These are phyloP conservation scores for Flaveria sonorensis DNA, from an alignment of 129 eudicot species.

Conservation along the genomic window DNA sequence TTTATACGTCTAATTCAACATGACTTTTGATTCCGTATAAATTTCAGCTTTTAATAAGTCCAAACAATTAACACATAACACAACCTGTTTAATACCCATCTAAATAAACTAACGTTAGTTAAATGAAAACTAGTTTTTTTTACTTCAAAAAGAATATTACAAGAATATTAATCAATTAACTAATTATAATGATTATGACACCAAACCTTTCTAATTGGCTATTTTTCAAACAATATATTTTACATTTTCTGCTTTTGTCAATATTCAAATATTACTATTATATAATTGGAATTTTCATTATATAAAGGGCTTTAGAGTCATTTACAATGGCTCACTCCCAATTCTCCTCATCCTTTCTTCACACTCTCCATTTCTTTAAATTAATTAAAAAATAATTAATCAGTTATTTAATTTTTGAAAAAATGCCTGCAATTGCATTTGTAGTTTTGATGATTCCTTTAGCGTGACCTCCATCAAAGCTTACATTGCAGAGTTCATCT, in stretches of 20 bases:
- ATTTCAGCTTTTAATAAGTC: background rate
- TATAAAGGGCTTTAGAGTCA: slow-evolving; percentile 38
- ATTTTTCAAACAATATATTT: background rate
- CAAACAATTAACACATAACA: background rate
- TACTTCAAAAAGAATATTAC: background rate
- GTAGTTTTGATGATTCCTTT: slow-evolving; percentile 65
- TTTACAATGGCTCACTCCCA: slow-evolving; percentile 33
- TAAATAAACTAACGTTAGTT: background rate
- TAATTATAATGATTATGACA: slow-evolving; percentile 7
- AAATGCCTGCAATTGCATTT: slow-evolving; percentile 65
- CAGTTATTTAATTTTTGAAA: background rate
- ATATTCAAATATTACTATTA: background rate
- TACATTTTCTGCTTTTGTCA: background rate
- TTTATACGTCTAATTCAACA: too few species aligned
- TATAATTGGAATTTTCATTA: slow-evolving; percentile 24
- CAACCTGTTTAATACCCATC: background rate
- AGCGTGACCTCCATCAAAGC: slow-evolving; percentile 58
- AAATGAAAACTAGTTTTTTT: background rate
- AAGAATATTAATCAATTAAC: background rate
- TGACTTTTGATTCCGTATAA: background rate
- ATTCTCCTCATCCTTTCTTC: slow-evolving; percentile 35
- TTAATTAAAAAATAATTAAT: background rate
- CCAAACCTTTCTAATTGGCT: background rate
- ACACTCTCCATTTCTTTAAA: slow-evolving; percentile 21
- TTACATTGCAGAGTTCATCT: slow-evolving; percentile 76